Percentiles rank a stretch among this genome's conserved stretches.
phyloP scores from a whole-genome alignment of 2,329 filamentous ascomycete genomes.

The Fusarium stilboides region DNA sequence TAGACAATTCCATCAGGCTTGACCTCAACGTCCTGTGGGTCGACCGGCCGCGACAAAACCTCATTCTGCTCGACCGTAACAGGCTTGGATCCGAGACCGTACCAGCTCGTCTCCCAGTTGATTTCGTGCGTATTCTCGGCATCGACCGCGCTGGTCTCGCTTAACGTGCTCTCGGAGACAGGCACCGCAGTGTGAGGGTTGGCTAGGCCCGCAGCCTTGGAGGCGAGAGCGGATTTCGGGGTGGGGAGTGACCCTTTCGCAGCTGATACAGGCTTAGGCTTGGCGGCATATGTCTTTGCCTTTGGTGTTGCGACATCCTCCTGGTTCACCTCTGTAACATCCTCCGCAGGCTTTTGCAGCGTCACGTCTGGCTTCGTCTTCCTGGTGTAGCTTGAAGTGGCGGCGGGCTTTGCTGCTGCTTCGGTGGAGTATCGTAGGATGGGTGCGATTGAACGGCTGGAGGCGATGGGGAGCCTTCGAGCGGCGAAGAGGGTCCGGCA shows the following conservation, averaged over 20 bases:
- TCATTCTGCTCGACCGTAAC: conserved; percentile 80
- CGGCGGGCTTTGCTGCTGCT: conserved; percentile 20
- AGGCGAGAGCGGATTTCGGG: background rate
- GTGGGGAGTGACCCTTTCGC: conserved; percentile 18
- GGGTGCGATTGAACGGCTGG: conserved; percentile 37
- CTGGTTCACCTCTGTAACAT: conserved; percentile 29
- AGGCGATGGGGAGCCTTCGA: conserved; percentile 31
- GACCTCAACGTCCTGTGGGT: conserved; percentile 87
- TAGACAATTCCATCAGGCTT: conserved; percentile 98
- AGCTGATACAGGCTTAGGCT: background rate
- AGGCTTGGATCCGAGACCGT: conserved; percentile 79
- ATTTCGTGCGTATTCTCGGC: conserved; percentile 52
- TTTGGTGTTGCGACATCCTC: conserved; percentile 22
- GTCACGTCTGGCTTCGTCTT: conserved; percentile 6
- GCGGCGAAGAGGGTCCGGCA: conserved; percentile 45
- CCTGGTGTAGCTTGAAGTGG: background rate
- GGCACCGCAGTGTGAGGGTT: conserved; percentile 26
- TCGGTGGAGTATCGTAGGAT: conserved; percentile 47
- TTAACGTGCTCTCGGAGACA: conserved; percentile 18
- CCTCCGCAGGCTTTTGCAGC: conserved; percentile 36
- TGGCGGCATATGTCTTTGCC: conserved; percentile 7
- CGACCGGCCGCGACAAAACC: conserved; percentile 77
- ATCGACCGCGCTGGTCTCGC: conserved; percentile 27
- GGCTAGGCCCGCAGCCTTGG: conserved; percentile 15
- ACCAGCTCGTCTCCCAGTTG: conserved; percentile 89